Percentiles rank a stretch among this genome's conserved stretches.
These are phyloP conservation scores for Yamadazyma trypodendri DNA, from an alignment of 1,139 yeast genomes.

Conservation along the genomic window DNA sequence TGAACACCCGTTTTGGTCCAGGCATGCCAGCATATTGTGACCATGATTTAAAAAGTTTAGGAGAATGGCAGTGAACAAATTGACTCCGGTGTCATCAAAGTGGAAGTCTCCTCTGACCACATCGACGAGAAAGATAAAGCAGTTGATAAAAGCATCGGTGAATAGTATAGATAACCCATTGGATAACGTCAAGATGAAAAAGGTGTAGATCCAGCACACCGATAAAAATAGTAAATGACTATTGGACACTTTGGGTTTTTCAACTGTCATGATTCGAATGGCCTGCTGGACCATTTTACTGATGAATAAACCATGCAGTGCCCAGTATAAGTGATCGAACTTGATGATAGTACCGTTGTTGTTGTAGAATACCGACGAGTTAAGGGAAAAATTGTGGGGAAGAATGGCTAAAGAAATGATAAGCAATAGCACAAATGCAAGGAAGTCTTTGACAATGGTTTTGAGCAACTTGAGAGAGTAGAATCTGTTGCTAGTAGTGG, in stretches of 20 bases:
- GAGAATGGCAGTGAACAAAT: slow-evolving; percentile 19
- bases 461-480: background rate
- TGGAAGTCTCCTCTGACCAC: slow-evolving; percentile 4
- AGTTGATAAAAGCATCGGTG: slow-evolving; percentile 24
- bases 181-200: slow-evolving; percentile 2
- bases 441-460: background rate
- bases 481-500: background rate
- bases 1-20: slow-evolving; percentile 3
- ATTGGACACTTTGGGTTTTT: slow-evolving; percentile 1
- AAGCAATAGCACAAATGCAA: slow-evolving; percentile 1
- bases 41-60: slow-evolving; percentile 19
- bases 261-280: slow-evolving; percentile 7
- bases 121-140: slow-evolving; percentile 14
- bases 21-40: slow-evolving; percentile 4
- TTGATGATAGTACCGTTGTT: slow-evolving; percentile 10
- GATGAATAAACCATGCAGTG: slow-evolving; percentile 18
- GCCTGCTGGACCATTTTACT: slow-evolving; percentile 14
- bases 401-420: slow-evolving; percentile 10
- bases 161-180: slow-evolving; percentile 11
- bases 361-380: slow-evolving; percentile 18
- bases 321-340: slow-evolving; percentile 24
- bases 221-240: background rate
- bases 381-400: slow-evolving; percentile 20
- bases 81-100: slow-evolving; percentile 12
- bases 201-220: slow-evolving; percentile 5